Evolutionary conservation across 768 basidiomycete species (phyloP), one percentile per base, ranked within the genome.

Genomic region (Rubroboletus pulcherrimus): DNA sequence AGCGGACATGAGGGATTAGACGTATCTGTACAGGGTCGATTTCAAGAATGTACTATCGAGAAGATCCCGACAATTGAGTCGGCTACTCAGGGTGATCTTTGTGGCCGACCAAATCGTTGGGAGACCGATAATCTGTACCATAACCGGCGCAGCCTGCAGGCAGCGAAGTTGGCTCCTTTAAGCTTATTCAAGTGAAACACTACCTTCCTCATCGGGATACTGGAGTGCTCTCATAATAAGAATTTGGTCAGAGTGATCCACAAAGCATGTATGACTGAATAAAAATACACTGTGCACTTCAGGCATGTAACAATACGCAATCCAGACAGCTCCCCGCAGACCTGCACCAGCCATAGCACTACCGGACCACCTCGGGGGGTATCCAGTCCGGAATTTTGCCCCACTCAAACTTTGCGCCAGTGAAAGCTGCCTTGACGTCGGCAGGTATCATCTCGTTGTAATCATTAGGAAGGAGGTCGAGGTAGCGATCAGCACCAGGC

Each of bases 361-460:
- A 84, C 54, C 84, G 74, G 55, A 84, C 64, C 63, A 83, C 81
- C 51, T 80, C 61, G 9, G 87, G 89, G 38, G 89, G 89, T 53
- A 85, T 74, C 83, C 84, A 89, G 55, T 88, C 87, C 1, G 89
- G 89, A 45, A 91, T 77, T 56, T 79, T 78, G 66, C 84, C 82
- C 77, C 81, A 87, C 63, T 82, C 83, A 62, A 91, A 91, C 69
- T 71, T 81, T 51, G 74, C 71, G 19, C 70, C 70, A 58, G 73
- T 64, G 62, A 89, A 90, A 39, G 84, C 83, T 7, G 79, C 78
- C 62, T 75, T 66, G 50, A 75, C 80, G 6, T 62, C 64, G 46
- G 73, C 64, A 2, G 89, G 86, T 26, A 90, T 60, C 19, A 80
- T 66, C 49, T 80, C 71, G 35, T 74, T 56, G 68, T 91, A 91